Conservation (phyloP, 2,329 filamentous ascomycete genomes). For the Aureobasidium sp. region DNA sequence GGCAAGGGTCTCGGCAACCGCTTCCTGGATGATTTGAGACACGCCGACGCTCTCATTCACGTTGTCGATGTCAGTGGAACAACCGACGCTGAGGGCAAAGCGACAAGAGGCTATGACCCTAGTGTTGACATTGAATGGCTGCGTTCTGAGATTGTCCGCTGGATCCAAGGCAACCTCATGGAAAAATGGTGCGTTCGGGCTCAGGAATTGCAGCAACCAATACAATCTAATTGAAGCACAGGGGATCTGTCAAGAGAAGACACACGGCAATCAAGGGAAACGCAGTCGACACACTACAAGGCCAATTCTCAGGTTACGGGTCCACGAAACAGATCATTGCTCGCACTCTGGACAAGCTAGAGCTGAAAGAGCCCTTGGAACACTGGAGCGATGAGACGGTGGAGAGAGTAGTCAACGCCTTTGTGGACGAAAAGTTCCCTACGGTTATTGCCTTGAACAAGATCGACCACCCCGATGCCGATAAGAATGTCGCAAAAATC, state of each 20-base stretch:
- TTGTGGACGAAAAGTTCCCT: slow-evolving; percentile 96
- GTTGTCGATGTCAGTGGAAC: slow-evolving; percentile 94
- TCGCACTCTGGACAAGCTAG: slow-evolving; percentile 69
- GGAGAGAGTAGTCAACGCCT: slow-evolving; percentile 74
- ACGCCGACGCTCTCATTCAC: slow-evolving; percentile 93
- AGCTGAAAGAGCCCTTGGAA: slow-evolving; percentile 76
- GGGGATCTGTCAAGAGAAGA: slow-evolving; percentile 25
- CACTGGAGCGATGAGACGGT: slow-evolving; percentile 80
- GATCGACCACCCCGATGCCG: slow-evolving; percentile 93
- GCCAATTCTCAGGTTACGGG: slow-evolving; percentile 92
- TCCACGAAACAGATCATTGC: slow-evolving; percentile 68
- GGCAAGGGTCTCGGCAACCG: slow-evolving; percentile 92
- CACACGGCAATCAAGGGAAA: slow-evolving; percentile 52
- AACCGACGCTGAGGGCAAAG: slow-evolving; percentile 94
- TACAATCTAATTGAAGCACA: background rate
- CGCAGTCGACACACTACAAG: slow-evolving; percentile 81
- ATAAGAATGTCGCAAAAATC: slow-evolving; percentile 70
- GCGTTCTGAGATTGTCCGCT: slow-evolving; percentile 84
- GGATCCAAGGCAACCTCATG: slow-evolving; percentile 93
- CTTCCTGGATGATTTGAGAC: slow-evolving; percentile 90
- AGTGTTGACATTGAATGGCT: slow-evolving; percentile 95
- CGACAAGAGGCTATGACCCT: slow-evolving; percentile 91
- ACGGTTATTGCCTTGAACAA: slow-evolving; percentile 97
- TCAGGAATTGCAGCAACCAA: no score
- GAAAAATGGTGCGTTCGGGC: slow-evolving; percentile 52